These are phyloP conservation scores for Lactarius psammicola DNA, from an alignment of 768 basidiomycete genomes.

Conservation along the genomic window DNA sequence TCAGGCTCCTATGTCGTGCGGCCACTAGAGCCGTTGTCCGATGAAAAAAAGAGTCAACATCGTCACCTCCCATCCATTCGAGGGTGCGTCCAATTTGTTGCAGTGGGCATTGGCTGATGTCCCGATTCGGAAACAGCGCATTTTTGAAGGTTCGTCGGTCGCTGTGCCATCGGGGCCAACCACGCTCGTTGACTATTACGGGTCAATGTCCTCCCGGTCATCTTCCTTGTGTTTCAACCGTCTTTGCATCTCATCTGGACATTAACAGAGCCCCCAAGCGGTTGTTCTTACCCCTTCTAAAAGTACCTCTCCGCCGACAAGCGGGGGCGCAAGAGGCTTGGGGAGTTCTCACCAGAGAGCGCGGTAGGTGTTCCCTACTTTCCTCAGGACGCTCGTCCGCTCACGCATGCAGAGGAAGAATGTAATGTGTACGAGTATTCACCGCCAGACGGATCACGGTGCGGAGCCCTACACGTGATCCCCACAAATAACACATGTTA, in stretches of 20 bases:
- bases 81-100: too few species aligned
- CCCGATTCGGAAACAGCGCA: constrained; percentile 39
- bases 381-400: too few species aligned
- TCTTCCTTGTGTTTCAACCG: constrained; percentile 51
- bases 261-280: constrained; percentile 79
- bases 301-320: constrained; percentile 73
- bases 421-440: too few species aligned
- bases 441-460: too few species aligned
- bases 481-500: too few species aligned
- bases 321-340: constrained; percentile 75
- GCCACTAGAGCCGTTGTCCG: too few species aligned
- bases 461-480: too few species aligned
- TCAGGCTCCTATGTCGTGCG: too few species aligned
- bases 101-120: constrained; percentile 50
- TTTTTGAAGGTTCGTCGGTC: constrained; percentile 42
- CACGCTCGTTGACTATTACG: constrained; percentile 25
- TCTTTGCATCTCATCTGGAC: constrained; percentile 78
- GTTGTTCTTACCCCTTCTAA: constrained; percentile 80
- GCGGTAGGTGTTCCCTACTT: constrained; percentile 46
- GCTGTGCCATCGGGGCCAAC: constrained; percentile 11
- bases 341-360: constrained; percentile 86
- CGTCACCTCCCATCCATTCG: too few species aligned
- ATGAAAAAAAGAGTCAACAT: too few species aligned
- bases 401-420: too few species aligned
- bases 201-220: constrained; percentile 67